phyloP scores from a whole-genome alignment of 106 monocot species.

The Narthecium ossifragum region DNA sequence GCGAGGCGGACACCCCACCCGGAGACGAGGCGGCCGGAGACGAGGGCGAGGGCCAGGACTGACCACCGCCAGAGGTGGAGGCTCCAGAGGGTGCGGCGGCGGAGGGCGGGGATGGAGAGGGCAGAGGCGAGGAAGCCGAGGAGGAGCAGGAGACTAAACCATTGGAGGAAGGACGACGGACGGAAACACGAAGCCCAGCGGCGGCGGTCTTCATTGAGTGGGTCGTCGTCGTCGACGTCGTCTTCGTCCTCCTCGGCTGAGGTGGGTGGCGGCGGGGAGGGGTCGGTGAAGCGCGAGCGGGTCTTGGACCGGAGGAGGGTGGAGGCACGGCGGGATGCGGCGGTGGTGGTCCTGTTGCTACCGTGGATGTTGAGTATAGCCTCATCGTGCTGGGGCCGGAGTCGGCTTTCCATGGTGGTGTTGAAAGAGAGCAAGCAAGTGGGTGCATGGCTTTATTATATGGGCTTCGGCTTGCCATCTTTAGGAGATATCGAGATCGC shows the following conservation, averaged over 20 bases:
- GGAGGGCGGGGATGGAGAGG: conserved; percentile 30
- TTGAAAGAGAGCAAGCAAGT: too few relatives aligned
- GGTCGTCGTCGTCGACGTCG: conserved; percentile 50
- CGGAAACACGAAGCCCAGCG: conserved; percentile 1
- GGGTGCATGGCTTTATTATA: too few relatives aligned
- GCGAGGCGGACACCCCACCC: conserved; percentile 64
- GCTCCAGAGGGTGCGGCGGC: conserved; percentile 28
- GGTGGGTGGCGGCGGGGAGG: neutral
- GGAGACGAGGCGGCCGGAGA: conserved; percentile 66
- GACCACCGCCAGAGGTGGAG: conserved; percentile 84
- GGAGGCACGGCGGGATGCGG: conserved; percentile 5
- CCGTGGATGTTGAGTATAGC: conserved; percentile 26
- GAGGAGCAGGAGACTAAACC: conserved; percentile 48
- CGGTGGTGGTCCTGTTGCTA: conserved; percentile 21
- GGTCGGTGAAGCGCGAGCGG: conserved; percentile 34
- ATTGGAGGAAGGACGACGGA: conserved; percentile 28
- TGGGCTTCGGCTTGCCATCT: too few relatives aligned
- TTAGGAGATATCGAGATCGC: too few relatives aligned
- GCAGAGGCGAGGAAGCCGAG: conserved; percentile 38
- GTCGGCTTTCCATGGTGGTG: too few relatives aligned
- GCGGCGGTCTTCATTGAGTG: conserved; percentile 2
- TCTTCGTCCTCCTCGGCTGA: conserved; percentile 35
- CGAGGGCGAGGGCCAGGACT: conserved; percentile 53
- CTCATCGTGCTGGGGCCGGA: too few relatives aligned
- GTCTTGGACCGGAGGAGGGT: conserved; percentile 27